Evolutionary conservation across 495 filamentous ascomycete genomes (phyloP).

Genomic region (Aspergillus funiculosus): DNA sequence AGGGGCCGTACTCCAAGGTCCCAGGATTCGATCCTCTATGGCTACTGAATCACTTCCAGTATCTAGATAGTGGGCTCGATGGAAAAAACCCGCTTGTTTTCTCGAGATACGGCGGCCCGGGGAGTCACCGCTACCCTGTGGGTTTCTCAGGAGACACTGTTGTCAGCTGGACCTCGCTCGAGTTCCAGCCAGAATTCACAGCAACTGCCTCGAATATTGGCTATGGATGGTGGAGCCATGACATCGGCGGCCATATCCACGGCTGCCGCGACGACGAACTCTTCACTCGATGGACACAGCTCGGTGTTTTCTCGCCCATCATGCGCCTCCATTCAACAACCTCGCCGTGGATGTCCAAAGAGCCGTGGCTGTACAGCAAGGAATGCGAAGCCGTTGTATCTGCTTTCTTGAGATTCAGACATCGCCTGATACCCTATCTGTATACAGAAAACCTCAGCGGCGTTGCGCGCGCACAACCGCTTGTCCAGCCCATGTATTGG

Average conservation of each 20-base stretch:
- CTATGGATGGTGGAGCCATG: constrained; percentile 61
- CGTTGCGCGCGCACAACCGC: constrained; percentile 37
- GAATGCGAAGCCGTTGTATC: constrained; percentile 40
- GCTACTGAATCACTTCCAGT: constrained; percentile 59
- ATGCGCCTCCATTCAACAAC: constrained; percentile 51
- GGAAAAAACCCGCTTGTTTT: constrained; percentile 35
- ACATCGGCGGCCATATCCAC: constrained; percentile 53
- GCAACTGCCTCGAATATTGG: constrained; percentile 58
- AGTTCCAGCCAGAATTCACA: constrained; percentile 59
- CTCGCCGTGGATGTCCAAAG: constrained; percentile 48
- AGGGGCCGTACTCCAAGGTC: constrained; percentile 45
- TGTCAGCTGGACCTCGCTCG: constrained; percentile 50
- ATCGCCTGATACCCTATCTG: constrained; percentile 51
- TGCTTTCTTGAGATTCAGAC: constrained; percentile 43
- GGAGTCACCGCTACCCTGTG: constrained; percentile 54
- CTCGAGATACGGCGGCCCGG: constrained; percentile 53
- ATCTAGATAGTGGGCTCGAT: constrained; percentile 40
- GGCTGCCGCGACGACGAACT: constrained; percentile 51
- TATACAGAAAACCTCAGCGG: constrained; percentile 50
- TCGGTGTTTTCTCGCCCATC: constrained; percentile 53
- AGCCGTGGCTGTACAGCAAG: constrained; percentile 49
- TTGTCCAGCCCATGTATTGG: constrained; percentile 59
- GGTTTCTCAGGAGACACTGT: constrained; percentile 56
- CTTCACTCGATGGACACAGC: constrained; percentile 52
- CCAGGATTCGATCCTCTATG: constrained; percentile 55